Percentiles rank a stretch among this genome's conserved stretches.
Evolutionary conservation across 345 rosid species (phyloP).

Genomic region (Cardamine occulta): DNA sequence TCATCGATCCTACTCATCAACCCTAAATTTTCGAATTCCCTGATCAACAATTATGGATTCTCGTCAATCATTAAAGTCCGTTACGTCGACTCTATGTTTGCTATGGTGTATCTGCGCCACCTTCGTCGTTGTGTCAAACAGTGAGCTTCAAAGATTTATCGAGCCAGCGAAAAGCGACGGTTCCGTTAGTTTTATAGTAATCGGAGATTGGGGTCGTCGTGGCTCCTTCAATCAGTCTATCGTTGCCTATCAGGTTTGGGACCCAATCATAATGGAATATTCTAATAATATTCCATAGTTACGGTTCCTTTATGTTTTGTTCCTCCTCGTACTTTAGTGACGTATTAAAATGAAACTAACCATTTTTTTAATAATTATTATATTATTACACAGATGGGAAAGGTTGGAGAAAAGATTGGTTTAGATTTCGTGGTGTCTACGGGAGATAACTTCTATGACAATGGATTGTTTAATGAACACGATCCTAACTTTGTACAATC

Average conservation of each 20-base stretch:
- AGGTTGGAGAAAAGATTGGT: constrained; percentile 58
- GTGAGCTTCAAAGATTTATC: constrained; percentile 59
- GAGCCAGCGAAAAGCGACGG: constrained; percentile 58
- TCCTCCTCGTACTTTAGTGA: neutral
- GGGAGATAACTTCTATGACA: constrained; percentile 87
- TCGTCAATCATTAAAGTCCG: constrained; percentile 19
- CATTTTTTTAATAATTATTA: neutral
- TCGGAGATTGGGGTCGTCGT: constrained; percentile 93
- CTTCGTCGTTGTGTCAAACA: constrained; percentile 25
- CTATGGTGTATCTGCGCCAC: constrained; percentile 21
- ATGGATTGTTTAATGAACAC: constrained; percentile 57
- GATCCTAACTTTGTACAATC: constrained; percentile 69
- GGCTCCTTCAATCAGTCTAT: constrained; percentile 69
- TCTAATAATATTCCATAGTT: constrained; percentile 13
- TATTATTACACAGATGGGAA: constrained; percentile 73
- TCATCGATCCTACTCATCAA: neutral
- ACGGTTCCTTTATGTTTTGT: neutral
- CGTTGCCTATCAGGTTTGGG: constrained; percentile 65
- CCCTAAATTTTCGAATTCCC: neutral
- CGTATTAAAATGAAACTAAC: neutral
- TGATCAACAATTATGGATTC: constrained; percentile 20
- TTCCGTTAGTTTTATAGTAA: constrained; percentile 61
- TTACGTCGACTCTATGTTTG: constrained; percentile 22
- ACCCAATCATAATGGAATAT: constrained; percentile 27
- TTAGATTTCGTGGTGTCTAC: constrained; percentile 83